Evolutionary conservation across 192 early-diverging fungal genomes (phyloP), one percentile per base, ranked within the genome.

Genomic region (Coemansia sp.): DNA sequence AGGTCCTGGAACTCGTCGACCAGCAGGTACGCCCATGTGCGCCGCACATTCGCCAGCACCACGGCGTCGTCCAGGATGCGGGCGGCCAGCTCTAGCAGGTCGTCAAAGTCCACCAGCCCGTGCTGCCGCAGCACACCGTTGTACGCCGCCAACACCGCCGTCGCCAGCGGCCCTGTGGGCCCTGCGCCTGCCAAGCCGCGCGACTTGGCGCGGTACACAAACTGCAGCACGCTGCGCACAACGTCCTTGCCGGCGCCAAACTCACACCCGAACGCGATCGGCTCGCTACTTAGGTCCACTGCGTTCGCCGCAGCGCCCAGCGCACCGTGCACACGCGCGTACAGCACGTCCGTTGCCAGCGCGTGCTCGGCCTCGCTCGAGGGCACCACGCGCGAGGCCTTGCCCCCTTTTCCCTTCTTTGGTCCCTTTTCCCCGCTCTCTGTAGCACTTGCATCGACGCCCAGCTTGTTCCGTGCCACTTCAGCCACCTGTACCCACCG

Each of bases 1-100:
- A 76, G 58, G 15, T 76, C 72, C 62, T 76, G 72, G 30, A 76
- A 76, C 55, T 76, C 72, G 35, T 76, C 72, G 7, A 76, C 61
- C 32, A 76, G 48, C 13, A 76, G 46, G 32, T 69, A 76, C 36
- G 57, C 60, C 24, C 37, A 69, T 53, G 55, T 30, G 1, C 22
- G 23, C 17, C 59, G 65, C 32, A 65, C 66, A 9, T n/a, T 18
- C 14, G 17, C 5, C 20, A 68, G 53, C 1, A 65, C 40, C 10
- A 43, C 26, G 14, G 24, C 29, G 8, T 50, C 9, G 7, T 51
- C 42, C 39, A 76, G 40, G 8, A 76, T 23, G 34, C 60, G 28
- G 20, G 46, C 50, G 14, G 72, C 62, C 9, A 42, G 25, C 37
- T 36, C 26, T 6, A 76, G 51, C 20, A 76, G 41, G 14, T 76